Evolutionary conservation across 192 early-diverging fungal species (phyloP).

Genomic region (Backusella psychrophila): DNA sequence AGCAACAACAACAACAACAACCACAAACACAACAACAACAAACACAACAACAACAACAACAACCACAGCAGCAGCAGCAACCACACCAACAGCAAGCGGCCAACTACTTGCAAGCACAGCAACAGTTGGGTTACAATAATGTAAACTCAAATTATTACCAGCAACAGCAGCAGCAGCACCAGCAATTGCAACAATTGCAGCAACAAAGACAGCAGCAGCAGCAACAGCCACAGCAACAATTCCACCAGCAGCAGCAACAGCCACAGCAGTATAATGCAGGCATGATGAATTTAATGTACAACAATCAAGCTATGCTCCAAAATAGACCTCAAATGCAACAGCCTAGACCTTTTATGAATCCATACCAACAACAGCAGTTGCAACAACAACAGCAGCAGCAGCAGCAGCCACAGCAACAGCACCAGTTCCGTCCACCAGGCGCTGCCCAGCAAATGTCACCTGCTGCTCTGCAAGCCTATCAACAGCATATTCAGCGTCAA

Average conservation of each 20-base stretch:
- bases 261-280: not conserved
- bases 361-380: not conserved
- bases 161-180: not conserved
- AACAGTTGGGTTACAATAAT: not conserved
- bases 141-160: not conserved
- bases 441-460: not conserved
- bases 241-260: not conserved
- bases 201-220: not conserved
- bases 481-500: not conserved
- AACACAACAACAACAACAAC: not conserved
- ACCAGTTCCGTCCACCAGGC: not conserved
- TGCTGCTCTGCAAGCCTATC: slow-evolving; percentile 1
- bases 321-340: slow-evolving; percentile 6
- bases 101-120: not conserved
- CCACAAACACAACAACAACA: not conserved
- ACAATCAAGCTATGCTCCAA: slow-evolving; percentile 2
- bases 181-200: not conserved
- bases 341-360: not conserved
- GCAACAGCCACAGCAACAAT: not conserved
- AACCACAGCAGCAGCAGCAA: not conserved
- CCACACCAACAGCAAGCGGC: not conserved
- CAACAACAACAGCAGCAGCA: not conserved
- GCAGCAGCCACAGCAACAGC: not conserved
- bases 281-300: not conserved
- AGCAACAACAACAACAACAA: not conserved